Evolutionary conservation across 805 yeast genomes (phyloP), one percentile per base, ranked within the genome.

Genomic region (Wickerhamomyces kurtzmanii): DNA sequence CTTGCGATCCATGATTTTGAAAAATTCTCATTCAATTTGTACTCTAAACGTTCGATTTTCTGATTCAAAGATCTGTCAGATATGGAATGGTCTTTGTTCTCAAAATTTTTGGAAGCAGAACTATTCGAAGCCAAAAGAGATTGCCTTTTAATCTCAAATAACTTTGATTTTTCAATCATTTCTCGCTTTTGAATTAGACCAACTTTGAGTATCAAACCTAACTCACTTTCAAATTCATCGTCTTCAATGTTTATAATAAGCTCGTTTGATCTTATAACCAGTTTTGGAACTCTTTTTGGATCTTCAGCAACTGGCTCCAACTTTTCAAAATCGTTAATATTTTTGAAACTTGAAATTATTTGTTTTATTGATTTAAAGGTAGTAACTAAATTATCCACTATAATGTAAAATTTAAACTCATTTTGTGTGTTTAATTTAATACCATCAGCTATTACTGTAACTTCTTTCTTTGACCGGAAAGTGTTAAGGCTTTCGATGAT

Each of bases 201-300:
- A 9, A 74, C 55, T 38, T 74, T 75, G 32, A 52, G 70, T 19
- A 72, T 72, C 42, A 68, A 55, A 3, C 68, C 62, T n/a, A 77
- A 47, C 42, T 75, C 75, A 17, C 62, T 60, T 45, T 77, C 85
- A 45, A 77, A 75, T 1, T 76, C 71, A 43, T 77, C 83, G 45
- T 71, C 76, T 31, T 74, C 81, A 21, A 76, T 55, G 4, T 63
- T 60, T 8, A 75, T 34, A 1, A 65, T 58, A 20, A 75, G 53
- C 2, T 51, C 46, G 5, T 55, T 46, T 1, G 74, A 42, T 20
- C 50, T 57, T 8, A 75, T 31, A 17, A 53, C 53, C 1, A 75
- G 50, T 3, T 45, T 42, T 1, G 77, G 77, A 5, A 62, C 22
- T n/a, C 16, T 45, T 17, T 36, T 47, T 29, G 46, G 45, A 38